Evolutionary conservation across 1,284 basidiomycete genomes (phyloP).

Genomic region (Ceratobasidium sp.): DNA sequence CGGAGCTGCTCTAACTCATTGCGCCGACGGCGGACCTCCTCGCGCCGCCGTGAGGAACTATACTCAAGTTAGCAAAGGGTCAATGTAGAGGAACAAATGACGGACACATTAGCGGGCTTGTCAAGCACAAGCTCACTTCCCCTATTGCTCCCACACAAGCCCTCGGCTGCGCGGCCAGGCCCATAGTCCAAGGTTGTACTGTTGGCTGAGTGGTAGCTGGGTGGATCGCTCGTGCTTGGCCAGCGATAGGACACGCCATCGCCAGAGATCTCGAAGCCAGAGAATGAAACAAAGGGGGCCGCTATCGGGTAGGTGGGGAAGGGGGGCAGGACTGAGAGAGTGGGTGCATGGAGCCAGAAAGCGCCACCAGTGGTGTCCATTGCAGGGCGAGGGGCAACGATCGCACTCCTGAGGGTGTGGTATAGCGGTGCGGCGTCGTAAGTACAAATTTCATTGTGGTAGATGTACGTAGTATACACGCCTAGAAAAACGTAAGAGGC

Average conservation of each 20-base stretch:
- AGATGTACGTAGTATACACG: no score
- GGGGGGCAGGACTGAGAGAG: no score
- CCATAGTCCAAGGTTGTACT: slow-evolving; percentile 30
- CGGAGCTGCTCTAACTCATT: slow-evolving; percentile 88
- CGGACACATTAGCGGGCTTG: slow-evolving; percentile 45
- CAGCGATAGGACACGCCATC: slow-evolving; percentile 44
- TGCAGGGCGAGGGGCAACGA: no score
- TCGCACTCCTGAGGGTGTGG: no score
- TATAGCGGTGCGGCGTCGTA: no score
- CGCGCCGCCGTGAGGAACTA: slow-evolving; percentile 64
- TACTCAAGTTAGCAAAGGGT: slow-evolving; percentile 41
- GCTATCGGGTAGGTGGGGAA: no score
- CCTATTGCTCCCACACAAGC: slow-evolving; percentile 44
- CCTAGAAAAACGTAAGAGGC: no score
- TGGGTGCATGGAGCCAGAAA: no score
- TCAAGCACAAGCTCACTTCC: slow-evolving; percentile 44
- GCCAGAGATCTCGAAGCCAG: slow-evolving; percentile 47
- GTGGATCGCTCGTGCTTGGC: slow-evolving; percentile 33
- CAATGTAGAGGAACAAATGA: background rate
- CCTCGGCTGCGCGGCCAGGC: slow-evolving; percentile 44
- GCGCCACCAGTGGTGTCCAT: no score
- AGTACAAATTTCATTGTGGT: no score
- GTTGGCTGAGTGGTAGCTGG: slow-evolving; percentile 41
- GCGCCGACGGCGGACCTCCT: slow-evolving; percentile 85
- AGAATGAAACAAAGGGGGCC: no score